A percentile compares a stretch with the other conserved stretches of the same genome.
phyloP scores from a whole-genome alignment of 768 basidiomycete species.

The Termitomyces bulborhizus region DNA sequence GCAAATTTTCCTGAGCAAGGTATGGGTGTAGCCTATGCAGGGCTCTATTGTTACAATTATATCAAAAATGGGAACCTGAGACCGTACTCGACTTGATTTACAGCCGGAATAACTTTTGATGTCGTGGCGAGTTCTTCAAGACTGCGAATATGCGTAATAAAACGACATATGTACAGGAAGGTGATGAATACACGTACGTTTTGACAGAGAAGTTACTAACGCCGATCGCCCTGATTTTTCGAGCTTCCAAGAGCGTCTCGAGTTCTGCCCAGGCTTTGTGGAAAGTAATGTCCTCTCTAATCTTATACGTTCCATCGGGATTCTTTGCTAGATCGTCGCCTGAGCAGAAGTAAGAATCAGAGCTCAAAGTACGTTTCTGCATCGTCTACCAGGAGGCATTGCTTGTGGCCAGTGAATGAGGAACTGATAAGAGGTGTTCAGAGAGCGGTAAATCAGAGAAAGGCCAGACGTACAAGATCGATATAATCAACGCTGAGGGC shows the following conservation, averaged over 20 bases:
- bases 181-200: constrained; percentile 27
- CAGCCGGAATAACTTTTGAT: constrained; percentile 37
- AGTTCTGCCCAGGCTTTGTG: constrained; percentile 44
- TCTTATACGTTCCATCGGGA: constrained; percentile 28
- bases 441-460: neutral
- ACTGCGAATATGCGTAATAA: constrained; percentile 12
- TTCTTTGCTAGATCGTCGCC: constrained; percentile 10
- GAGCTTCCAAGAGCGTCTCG: constrained; percentile 41
- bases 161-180: neutral
- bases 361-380: neutral
- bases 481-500: constrained; percentile 39
- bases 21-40: constrained; percentile 39
- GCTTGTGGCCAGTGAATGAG: constrained; percentile 47
- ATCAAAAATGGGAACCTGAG: neutral
- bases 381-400: constrained; percentile 23
- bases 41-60: neutral
- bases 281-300: constrained; percentile 26
- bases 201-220: constrained; percentile 59
- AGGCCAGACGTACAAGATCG: constrained; percentile 30
- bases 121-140: constrained; percentile 34
- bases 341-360: neutral
- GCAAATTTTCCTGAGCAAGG: constrained; percentile 41
- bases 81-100: constrained; percentile 42
- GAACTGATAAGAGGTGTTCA: constrained; percentile 24
- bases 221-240: constrained; percentile 45